These are phyloP conservation scores for Mitragyna speciosa DNA, from an alignment of 257 asterid species.

Conservation along the genomic window DNA sequence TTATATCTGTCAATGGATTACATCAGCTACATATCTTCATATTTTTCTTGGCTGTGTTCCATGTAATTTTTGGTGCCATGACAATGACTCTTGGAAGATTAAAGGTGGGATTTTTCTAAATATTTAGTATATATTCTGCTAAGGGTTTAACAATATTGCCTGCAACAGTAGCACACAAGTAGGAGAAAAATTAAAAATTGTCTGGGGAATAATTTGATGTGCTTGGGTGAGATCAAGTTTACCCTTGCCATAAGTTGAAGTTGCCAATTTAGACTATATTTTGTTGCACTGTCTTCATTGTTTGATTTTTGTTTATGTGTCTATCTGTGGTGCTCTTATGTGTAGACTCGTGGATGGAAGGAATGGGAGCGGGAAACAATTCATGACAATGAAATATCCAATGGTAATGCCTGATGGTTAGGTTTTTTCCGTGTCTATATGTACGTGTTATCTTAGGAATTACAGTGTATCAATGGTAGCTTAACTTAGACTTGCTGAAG, in stretches of 20 bases:
- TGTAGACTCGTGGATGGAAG: constrained; percentile 89
- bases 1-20: constrained; percentile 62
- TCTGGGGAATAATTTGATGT: neutral
- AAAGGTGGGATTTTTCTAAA: constrained; percentile 42
- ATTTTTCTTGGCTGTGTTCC: constrained; percentile 78
- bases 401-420: constrained; percentile 36
- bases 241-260: neutral
- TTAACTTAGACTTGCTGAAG: neutral
- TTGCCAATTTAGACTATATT: neutral
- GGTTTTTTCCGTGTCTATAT: neutral
- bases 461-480: neutral
- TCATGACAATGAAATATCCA: constrained; percentile 36
- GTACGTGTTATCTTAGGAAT: neutral
- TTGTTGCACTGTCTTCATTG: neutral
- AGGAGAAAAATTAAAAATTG: neutral
- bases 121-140: neutral
- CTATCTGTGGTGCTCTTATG: neutral
- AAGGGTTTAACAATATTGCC: neutral
- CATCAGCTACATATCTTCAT: constrained; percentile 88
- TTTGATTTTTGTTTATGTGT: neutral
- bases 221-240: neutral
- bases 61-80: constrained; percentile 64
- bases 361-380: constrained; percentile 65
- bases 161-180: neutral
- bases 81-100: constrained; percentile 71